phyloP scores from a whole-genome alignment of 345 rosid genomes.

The Hevea brasiliensis region DNA sequence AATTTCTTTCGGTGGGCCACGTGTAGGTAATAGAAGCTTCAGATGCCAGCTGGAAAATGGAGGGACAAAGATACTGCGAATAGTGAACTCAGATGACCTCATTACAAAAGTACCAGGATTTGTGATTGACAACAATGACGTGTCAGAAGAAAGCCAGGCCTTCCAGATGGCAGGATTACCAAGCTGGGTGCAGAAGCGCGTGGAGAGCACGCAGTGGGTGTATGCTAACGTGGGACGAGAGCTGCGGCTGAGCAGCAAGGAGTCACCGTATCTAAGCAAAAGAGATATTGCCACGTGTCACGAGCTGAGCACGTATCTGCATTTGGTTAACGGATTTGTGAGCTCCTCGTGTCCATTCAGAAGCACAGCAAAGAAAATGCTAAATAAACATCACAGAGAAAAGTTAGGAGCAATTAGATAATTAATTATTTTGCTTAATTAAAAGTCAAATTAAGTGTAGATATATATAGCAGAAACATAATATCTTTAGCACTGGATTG shows the following conservation, averaged over 20 bases:
- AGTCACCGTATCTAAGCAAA: slow-evolving; percentile 56
- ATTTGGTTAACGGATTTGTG: slow-evolving; percentile 63
- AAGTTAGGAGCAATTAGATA: neutral
- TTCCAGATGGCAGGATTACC: slow-evolving; percentile 26
- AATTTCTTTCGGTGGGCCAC: slow-evolving; percentile 32
- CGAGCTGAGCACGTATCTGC: slow-evolving; percentile 74
- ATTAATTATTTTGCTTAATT: no score
- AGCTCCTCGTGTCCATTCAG: slow-evolving; percentile 73
- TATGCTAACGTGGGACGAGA: slow-evolving; percentile 86
- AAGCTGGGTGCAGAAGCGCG: slow-evolving; percentile 56
- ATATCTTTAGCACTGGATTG: neutral
- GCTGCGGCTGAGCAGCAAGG: slow-evolving; percentile 62
- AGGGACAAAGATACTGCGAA: slow-evolving; percentile 24
- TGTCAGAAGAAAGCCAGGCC: neutral
- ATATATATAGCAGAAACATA: neutral
- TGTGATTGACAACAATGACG: slow-evolving; percentile 10
- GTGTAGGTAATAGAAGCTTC: slow-evolving; percentile 30
- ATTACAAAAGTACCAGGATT: slow-evolving; percentile 37
- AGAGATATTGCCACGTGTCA: slow-evolving; percentile 76
- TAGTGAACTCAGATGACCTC: slow-evolving; percentile 32
- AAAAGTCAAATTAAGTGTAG: no score
- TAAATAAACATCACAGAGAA: slow-evolving; percentile 13
- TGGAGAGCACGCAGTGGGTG: slow-evolving; percentile 63
- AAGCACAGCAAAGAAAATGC: slow-evolving; percentile 49
- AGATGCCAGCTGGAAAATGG: slow-evolving; percentile 18